phyloP scores from a whole-genome alignment of 306 rosid genomes.

The Rubus idaeus region DNA sequence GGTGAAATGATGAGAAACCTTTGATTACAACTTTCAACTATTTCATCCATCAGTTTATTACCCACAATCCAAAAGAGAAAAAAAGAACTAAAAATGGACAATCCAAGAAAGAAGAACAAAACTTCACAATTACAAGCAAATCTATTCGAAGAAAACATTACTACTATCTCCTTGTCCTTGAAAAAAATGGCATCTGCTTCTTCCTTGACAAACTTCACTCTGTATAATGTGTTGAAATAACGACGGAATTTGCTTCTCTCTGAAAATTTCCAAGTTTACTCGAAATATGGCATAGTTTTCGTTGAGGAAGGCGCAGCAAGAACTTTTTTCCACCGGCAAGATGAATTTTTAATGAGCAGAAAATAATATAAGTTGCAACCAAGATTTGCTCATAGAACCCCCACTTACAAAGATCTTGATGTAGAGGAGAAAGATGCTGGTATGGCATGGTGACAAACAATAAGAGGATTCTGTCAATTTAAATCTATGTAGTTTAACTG shows the following conservation, averaged over 20 bases:
- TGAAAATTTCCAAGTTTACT: constrained; percentile 28
- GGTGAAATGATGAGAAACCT: constrained; percentile 20
- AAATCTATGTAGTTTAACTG: constrained; percentile 17
- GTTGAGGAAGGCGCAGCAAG: constrained; percentile 30
- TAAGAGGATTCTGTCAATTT: constrained; percentile 24
- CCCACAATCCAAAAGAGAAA: constrained; percentile 41
- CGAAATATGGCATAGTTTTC: constrained; percentile 23
- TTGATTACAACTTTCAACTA: constrained; percentile 47
- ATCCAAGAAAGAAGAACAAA: constrained; percentile 39
- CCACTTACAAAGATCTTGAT: constrained; percentile 25
- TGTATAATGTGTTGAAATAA: constrained; percentile 32
- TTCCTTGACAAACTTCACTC: constrained; percentile 36
- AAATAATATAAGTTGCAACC: constrained; percentile 34
- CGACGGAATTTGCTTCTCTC: constrained; percentile 15
- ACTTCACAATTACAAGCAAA: constrained; percentile 53
- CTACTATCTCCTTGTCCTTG: constrained; percentile 43
- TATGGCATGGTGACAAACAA: constrained; percentile 31
- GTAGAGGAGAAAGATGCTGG: constrained; percentile 41
- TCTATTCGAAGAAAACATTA: constrained; percentile 46
- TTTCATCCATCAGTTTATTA: constrained; percentile 47
- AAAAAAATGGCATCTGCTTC: constrained; percentile 29
- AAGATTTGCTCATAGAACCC: constrained; percentile 36
- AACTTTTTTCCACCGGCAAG: constrained; percentile 28
- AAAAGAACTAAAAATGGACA: constrained; percentile 33
- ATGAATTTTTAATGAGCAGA: constrained; percentile 38